Evolutionary conservation across 257 asterid species (phyloP), one percentile per base, ranked within the genome.

Genomic region (Petunia axillaris): DNA sequence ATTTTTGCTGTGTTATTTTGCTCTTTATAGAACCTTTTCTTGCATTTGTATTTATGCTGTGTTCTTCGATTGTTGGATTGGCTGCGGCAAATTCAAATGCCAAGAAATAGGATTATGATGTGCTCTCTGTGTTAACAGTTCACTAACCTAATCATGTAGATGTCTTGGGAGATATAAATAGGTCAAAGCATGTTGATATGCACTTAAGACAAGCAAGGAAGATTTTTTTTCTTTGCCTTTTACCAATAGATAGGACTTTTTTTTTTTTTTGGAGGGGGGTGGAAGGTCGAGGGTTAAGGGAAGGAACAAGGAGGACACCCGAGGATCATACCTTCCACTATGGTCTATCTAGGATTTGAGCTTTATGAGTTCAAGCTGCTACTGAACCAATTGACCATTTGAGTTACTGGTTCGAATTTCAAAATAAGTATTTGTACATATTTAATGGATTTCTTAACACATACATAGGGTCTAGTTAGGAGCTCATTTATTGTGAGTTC

Each of bases 1-100:
- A 0, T 46, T 10, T 16, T 68, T n/a, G 76, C 40, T n/a, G 40
- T 68, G 76, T 44, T 40, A 68, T 68, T 68, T 68, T 68, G n/a
- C 41, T 68, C 58, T 44, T 68, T 68, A 38, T 68, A 4, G 5
- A 9, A 41, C 5, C 36, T 39, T 25, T 8, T 59, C 25, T 11
- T 59, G 58, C n/a, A 53, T 53, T 1, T 65, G 36, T 1, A 13
- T 38, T 64, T 38, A 13, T 38, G 71, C 13, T 64, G 25, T 46
- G 2, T 64, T 64, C 48, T 64, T 64, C 48, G 39, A 64, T 9
- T 2, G 25, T 64, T 64, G 48, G 48, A 64, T 5, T 64, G 71
- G 35, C 6, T 37, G 35, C 37, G 71, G 48, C 70, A 4, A 37
- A 63, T 63, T 63, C 2, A 63, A 37, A 36, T 10, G 43, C 38